These are phyloP conservation scores for Zopfia rhizophila DNA, from an alignment of 2,329 filamentous ascomycete species.

Conservation along the genomic window DNA sequence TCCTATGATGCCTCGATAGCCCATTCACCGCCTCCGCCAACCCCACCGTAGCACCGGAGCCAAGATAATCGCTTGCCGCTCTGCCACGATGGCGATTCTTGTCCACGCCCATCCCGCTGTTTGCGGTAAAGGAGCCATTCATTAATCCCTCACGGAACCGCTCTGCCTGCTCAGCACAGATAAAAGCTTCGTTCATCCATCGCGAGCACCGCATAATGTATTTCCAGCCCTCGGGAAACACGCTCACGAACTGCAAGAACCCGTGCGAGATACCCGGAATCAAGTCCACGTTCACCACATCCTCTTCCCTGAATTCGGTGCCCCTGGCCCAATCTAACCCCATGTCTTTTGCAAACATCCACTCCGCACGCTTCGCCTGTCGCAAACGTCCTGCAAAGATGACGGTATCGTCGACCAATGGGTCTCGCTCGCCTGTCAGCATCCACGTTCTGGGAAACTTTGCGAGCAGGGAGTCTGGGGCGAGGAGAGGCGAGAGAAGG, in stretches of 20 bases:
- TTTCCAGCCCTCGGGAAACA: conserved; percentile 92
- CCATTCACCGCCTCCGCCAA: conserved; percentile 76
- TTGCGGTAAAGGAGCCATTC: too few species aligned
- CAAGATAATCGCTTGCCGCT: conserved; percentile 85
- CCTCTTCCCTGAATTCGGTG: conserved; percentile 72
- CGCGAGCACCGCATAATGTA: conserved; percentile 80
- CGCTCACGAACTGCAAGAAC: conserved; percentile 87
- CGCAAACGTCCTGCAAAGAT: conserved; percentile 93
- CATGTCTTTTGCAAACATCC: conserved; percentile 65
- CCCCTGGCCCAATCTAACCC: conserved; percentile 64
- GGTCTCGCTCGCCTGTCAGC: conserved; percentile 93
- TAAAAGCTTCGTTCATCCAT: conserved; percentile 86
- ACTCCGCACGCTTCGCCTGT: conserved; percentile 73
- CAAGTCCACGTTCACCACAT: conserved; percentile 82
- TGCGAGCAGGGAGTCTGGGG: conserved; percentile 83
- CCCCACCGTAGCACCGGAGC: conserved; percentile 72
- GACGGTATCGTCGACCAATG: conserved; percentile 94
- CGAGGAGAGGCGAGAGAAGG: conserved; percentile 87
- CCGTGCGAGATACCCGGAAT: conserved; percentile 93
- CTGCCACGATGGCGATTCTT: conserved; percentile 9
- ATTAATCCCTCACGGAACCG: too few species aligned
- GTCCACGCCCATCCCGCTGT: too few species aligned
- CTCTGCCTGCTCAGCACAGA: conserved; percentile 55
- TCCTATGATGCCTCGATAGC: conserved; percentile 60
- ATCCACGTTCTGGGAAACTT: conserved; percentile 96